Evolutionary conservation across 768 basidiomycete genomes (phyloP).

Genomic region (Hydnum rufescens): DNA sequence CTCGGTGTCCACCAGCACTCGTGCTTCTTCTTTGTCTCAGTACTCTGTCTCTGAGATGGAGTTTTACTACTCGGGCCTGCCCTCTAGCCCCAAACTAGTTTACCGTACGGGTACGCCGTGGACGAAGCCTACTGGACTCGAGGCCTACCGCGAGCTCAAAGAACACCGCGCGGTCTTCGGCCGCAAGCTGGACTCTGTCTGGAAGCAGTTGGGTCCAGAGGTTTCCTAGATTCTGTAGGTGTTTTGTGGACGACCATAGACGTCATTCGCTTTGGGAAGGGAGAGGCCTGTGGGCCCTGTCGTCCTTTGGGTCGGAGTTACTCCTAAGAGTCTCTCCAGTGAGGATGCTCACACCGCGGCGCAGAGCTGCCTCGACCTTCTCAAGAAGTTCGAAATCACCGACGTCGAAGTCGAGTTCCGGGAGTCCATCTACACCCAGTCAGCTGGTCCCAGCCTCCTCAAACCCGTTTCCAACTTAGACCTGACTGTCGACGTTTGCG

Average conservation of each 20-base stretch:
- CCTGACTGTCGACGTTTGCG: slow-evolving; percentile 2
- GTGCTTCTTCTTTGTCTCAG: background rate
- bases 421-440: too few relatives aligned
- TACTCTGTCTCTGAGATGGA: slow-evolving; percentile 11
- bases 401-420: slow-evolving; percentile 6
- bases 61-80: slow-evolving; percentile 16
- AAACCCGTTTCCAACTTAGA: too few relatives aligned
- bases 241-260: too few relatives aligned
- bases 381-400: slow-evolving; percentile 3
- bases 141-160: slow-evolving; percentile 15
- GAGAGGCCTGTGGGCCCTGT: slow-evolving; percentile 4
- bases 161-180: slow-evolving; percentile 13
- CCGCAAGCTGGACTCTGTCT: slow-evolving; percentile 11
- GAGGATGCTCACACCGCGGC: slow-evolving; percentile 5
- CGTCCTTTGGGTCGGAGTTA: slow-evolving; percentile 9
- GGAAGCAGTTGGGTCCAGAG: slow-evolving; percentile 8
- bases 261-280: slow-evolving; percentile 10
- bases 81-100: too few relatives aligned
- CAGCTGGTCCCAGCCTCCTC: too few relatives aligned
- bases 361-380: slow-evolving; percentile 4
- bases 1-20: too few relatives aligned
- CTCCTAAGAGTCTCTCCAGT: slow-evolving; percentile 2
- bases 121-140: slow-evolving; percentile 13
- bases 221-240: too few relatives aligned
- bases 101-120: slow-evolving; percentile 16